These are phyloP conservation scores for Starmerella tilneyi DNA, from an alignment of 805 yeast species.

Conservation along the genomic window DNA sequence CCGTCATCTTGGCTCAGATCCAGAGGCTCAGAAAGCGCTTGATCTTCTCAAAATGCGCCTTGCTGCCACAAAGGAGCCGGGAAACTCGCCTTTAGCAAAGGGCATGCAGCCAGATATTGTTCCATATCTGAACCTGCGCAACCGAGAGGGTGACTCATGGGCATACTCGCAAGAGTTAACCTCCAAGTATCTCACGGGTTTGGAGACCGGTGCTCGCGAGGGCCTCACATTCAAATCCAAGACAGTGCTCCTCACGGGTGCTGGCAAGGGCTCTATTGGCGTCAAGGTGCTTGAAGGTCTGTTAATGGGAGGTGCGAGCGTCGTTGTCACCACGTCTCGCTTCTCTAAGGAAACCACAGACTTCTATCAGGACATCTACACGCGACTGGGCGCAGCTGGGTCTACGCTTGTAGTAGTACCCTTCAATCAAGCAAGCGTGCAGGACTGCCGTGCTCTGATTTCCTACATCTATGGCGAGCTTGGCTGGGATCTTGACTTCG, in stretches of 20 bases:
- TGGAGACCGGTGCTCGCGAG: constrained; percentile 87
- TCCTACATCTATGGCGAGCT: constrained; percentile 75
- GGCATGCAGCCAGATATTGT: constrained; percentile 50
- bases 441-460: constrained; percentile 79
- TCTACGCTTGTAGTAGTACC: constrained; percentile 93
- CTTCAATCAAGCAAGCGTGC: constrained; percentile 94
- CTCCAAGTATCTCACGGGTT: constrained; percentile 70
- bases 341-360: constrained; percentile 91
- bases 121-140: constrained; percentile 89
- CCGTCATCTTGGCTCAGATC: constrained; percentile 19
- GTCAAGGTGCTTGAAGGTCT: constrained; percentile 93
- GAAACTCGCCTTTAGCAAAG: constrained; percentile 16
- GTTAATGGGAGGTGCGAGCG: constrained; percentile 95
- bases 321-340: constrained; percentile 90
- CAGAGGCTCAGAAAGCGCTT: constrained; percentile 25
- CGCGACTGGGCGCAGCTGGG: constrained; percentile 86
- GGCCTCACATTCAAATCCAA: constrained; percentile 86
- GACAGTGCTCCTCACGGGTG: constrained; percentile 89
- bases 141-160: constrained; percentile 69
- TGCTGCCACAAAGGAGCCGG: constrained; percentile 5
- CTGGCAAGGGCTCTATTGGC: constrained; percentile 98
- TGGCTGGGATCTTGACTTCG: constrained; percentile 95
- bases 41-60: constrained; percentile 25
- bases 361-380: constrained; percentile 86
- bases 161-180: constrained; percentile 71